Percentiles rank a stretch among this genome's conserved stretches.
Conservation (phyloP, 495 filamentous ascomycete genomes). For the Haplographium delicatum region DNA sequence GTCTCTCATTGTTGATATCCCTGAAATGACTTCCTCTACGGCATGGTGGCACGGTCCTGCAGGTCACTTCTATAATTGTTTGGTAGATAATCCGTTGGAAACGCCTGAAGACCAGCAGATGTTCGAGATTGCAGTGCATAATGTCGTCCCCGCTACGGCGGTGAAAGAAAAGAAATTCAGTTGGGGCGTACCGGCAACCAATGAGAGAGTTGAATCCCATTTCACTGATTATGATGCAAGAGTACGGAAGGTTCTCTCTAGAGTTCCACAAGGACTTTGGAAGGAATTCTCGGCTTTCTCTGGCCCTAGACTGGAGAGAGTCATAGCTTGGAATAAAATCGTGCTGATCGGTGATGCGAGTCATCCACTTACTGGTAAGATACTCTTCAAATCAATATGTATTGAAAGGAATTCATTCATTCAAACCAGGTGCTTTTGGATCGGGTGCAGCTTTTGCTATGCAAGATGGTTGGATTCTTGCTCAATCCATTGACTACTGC, state of each 20-base stretch:
- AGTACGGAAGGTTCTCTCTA: constrained; percentile 30
- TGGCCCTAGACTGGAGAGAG: constrained; percentile 33
- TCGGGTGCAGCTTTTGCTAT: constrained; percentile 47
- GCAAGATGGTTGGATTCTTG: constrained; percentile 45
- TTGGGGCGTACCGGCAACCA: constrained; percentile 42
- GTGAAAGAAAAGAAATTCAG: constrained; percentile 34
- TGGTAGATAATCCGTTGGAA: constrained; percentile 12
- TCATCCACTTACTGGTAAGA: constrained; percentile 44
- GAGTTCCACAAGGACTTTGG: constrained; percentile 35
- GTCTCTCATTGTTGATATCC: constrained; percentile 30
- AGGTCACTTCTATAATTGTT: constrained; percentile 40
- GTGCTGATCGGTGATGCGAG: constrained; percentile 45
- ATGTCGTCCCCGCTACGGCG: constrained; percentile 26
- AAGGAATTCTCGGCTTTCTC: constrained; percentile 41
- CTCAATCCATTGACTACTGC: constrained; percentile 33
- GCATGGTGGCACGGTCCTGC: constrained; percentile 42
- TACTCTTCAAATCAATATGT: constrained; percentile 25
- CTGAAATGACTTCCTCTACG: constrained; percentile 34
- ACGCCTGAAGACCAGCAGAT: constrained; percentile 34
- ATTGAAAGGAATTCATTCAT: neutral
- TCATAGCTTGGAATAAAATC: constrained; percentile 40
- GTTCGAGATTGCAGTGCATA: constrained; percentile 29
- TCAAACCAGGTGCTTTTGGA: constrained; percentile 24
- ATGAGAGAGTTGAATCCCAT: constrained; percentile 36
- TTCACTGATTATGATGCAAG: constrained; percentile 33